A percentile compares a stretch with the other conserved stretches of the same genome.
These are phyloP conservation scores for Pestalotiopsis sp. DNA, from an alignment of 2,329 filamentous ascomycete genomes.

Conservation along the genomic window DNA sequence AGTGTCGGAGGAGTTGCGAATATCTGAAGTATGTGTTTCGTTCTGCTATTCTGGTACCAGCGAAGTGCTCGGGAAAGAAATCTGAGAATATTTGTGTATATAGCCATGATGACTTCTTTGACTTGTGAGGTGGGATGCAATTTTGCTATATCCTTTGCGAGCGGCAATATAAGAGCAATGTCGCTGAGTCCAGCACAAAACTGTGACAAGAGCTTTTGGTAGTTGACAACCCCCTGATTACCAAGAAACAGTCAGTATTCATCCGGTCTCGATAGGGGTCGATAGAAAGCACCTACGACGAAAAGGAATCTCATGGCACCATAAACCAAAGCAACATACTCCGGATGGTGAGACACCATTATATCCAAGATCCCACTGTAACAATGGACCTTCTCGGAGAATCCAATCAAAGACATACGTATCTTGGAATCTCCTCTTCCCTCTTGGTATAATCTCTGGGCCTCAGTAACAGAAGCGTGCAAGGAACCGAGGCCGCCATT, in stretches of 20 bases:
- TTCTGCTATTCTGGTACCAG: background rate
- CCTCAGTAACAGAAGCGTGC: too few relatives aligned
- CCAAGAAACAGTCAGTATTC: background rate
- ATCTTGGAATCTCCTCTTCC: too few relatives aligned
- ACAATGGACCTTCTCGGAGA: too few relatives aligned
- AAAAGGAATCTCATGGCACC: background rate
- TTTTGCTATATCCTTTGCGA: slow-evolving; percentile 10
- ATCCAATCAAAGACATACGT: too few relatives aligned
- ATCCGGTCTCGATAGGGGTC: background rate
- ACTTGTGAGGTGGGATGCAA: background rate
- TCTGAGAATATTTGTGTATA: background rate
- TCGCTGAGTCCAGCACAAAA: background rate
- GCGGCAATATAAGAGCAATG: background rate
- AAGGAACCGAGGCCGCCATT: too few relatives aligned
- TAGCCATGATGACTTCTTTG: background rate
- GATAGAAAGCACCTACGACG: background rate
- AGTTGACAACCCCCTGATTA: slow-evolving; percentile 1
- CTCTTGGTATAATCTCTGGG: too few relatives aligned
- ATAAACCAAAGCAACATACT: too few relatives aligned
- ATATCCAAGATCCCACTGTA: too few relatives aligned
- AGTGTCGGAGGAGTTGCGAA: background rate
- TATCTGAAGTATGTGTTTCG: background rate
- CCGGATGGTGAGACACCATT: too few relatives aligned
- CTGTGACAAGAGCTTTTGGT: background rate
- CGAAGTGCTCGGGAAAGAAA: background rate